These are phyloP conservation scores for Serpula lacrymans DNA, from an alignment of 768 basidiomycete species.

Conservation along the genomic window DNA sequence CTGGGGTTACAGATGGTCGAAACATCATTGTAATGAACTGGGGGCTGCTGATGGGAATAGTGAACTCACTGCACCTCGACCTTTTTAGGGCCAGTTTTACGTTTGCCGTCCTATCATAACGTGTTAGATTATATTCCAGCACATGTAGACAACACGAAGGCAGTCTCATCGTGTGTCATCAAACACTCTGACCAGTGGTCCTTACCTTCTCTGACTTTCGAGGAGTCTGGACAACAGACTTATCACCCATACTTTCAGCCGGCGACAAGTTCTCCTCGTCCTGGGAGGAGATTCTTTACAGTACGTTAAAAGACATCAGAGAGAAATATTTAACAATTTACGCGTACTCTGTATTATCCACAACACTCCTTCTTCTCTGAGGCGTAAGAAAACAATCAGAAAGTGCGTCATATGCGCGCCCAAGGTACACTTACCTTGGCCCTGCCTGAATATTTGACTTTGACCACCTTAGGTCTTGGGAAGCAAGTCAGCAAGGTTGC, in stretches of 20 bases:
- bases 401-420: slow-evolving; percentile 8
- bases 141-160: too few relatives aligned
- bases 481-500: background rate
- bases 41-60: background rate
- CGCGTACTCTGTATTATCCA: slow-evolving; percentile 7
- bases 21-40: background rate
- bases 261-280: too few relatives aligned
- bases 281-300: slow-evolving; percentile 3
- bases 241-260: too few relatives aligned
- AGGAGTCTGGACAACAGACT: too few relatives aligned
- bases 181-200: too few relatives aligned
- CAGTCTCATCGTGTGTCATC: too few relatives aligned
- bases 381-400: background rate
- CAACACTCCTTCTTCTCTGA: slow-evolving; percentile 7
- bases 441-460: slow-evolving; percentile 8
- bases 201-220: too few relatives aligned
- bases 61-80: slow-evolving; percentile 30
- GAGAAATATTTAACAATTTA: too few relatives aligned
- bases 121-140: too few relatives aligned
- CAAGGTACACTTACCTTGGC: slow-evolving; percentile 11
- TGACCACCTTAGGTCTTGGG: slow-evolving; percentile 13
- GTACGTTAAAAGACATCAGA: too few relatives aligned
- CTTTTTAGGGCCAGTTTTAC: slow-evolving; percentile 20
- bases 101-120: too few relatives aligned
- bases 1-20: slow-evolving; percentile 12